Evolutionary conservation across 192 early-diverging fungal species (phyloP).

Genomic region (Phlyctochytrium arcticum): DNA sequence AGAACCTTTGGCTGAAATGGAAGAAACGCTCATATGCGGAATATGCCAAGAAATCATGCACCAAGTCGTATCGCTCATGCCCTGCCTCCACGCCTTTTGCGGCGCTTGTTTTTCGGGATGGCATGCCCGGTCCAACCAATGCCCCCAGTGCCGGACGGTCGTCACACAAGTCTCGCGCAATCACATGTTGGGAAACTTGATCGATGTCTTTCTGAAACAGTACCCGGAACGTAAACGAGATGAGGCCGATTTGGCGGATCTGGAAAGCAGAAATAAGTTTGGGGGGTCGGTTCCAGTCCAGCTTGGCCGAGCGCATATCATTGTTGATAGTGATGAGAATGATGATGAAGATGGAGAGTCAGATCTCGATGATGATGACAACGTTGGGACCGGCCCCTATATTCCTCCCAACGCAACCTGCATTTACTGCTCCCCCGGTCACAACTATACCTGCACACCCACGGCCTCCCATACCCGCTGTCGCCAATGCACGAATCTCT

Average conservation of each 20-base stretch:
- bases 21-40: conserved; percentile 2
- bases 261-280: conserved; percentile 19
- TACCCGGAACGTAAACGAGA: conserved; percentile 15
- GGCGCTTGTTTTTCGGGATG: conserved; percentile 28
- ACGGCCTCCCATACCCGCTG: background rate
- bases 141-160: conserved; percentile 23
- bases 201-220: conserved; percentile 2
- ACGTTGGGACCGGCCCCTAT: conserved; percentile 3
- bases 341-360: conserved; percentile 15
- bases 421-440: background rate
- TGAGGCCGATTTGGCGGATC: conserved; percentile 1
- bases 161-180: conserved; percentile 14
- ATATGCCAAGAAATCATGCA: conserved; percentile 32
- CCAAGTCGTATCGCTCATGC: conserved; percentile 1
- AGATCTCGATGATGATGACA: conserved; percentile 18
- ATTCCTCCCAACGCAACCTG: background rate
- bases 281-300: background rate
- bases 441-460: background rate
- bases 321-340: background rate
- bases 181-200: conserved; percentile 19
- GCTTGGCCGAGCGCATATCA: background rate
- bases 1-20: background rate
- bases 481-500: conserved; percentile 7
- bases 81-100: conserved; percentile 36
- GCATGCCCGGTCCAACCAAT: background rate